A percentile compares a stretch with the other conserved stretches of the same genome.
phyloP scores from a whole-genome alignment of 805 yeast species.

The Saturnispora dispora region DNA sequence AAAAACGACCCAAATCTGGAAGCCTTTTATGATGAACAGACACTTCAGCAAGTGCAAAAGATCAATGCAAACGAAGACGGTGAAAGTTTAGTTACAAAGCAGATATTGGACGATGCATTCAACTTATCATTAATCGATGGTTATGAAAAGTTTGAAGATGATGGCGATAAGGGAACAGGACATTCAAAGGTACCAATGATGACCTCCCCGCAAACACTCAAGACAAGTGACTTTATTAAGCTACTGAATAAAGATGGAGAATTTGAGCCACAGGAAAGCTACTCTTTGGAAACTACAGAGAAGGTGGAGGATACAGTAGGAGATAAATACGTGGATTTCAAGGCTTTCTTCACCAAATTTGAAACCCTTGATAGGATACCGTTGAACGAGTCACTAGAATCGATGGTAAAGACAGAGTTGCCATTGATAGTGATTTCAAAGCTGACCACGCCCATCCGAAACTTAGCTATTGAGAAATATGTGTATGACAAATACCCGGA shows the following conservation, averaged over 20 bases:
- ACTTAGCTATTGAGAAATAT: conserved; percentile 75
- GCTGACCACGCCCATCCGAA: conserved; percentile 57
- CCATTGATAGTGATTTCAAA: conserved; percentile 53
- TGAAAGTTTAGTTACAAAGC: neutral
- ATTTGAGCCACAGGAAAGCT: neutral
- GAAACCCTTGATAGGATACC: neutral
- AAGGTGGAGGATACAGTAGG: neutral
- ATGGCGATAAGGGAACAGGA: neutral
- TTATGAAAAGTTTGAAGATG: conserved; percentile 1
- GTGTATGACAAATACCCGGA: conserved; percentile 58
- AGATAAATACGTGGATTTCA: neutral
- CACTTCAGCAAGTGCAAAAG: neutral
- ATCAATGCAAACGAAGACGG: neutral
- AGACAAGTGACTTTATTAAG: conserved; percentile 16
- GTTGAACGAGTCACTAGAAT: conserved; percentile 6
- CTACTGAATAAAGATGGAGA: conserved; percentile 11
- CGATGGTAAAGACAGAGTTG: conserved; percentile 11
- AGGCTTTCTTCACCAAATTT: neutral
- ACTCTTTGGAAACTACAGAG: neutral
- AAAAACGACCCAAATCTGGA: conserved; percentile 24
- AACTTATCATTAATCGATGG: conserved; percentile 14
- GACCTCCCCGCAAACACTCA: conserved; percentile 18
- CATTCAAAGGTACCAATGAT: neutral
- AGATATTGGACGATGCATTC: conserved; percentile 13
- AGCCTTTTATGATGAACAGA: conserved; percentile 18